A percentile compares a stretch with the other conserved stretches of the same genome.
phyloP scores from a whole-genome alignment of 2,329 filamentous ascomycete species.

The Venturia oleaginea region DNA sequence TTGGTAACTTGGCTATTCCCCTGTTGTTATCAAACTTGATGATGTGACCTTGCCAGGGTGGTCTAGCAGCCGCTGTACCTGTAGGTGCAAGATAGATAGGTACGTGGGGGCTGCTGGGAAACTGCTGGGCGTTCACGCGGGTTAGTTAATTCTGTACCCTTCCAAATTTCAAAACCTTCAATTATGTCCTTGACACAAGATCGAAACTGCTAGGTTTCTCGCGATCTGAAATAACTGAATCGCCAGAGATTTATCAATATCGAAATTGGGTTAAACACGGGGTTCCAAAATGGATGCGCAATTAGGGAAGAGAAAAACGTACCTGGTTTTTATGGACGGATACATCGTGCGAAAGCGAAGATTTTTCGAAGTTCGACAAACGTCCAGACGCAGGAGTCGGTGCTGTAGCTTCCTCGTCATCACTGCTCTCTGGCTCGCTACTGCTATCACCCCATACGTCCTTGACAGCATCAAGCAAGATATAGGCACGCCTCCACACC shows the following conservation, averaged over 20 bases:
- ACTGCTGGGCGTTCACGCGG: not conserved
- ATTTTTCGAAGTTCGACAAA: too few relatives aligned
- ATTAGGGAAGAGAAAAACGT: too few relatives aligned
- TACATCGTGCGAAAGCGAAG: too few relatives aligned
- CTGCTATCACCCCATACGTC: not conserved
- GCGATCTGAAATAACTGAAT: too few relatives aligned
- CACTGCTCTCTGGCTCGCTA: not conserved
- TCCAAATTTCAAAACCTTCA: too few relatives aligned
- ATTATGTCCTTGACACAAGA: not conserved
- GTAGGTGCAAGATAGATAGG: not conserved
- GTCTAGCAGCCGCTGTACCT: not conserved
- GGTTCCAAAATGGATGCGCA: not conserved
- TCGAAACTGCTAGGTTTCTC: not conserved
- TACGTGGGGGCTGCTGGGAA: not conserved
- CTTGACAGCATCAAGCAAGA: not conserved
- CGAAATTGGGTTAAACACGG: too few relatives aligned
- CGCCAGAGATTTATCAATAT: too few relatives aligned
- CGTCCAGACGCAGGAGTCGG: not conserved
- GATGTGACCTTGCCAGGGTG: not conserved
- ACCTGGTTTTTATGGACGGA: too few relatives aligned
- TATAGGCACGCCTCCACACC: not conserved
- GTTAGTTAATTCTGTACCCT: not conserved
- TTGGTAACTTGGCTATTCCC: not conserved
- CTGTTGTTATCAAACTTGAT: not conserved
- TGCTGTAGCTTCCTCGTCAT: not conserved